These are phyloP conservation scores for Lepidium aucheri DNA, from an alignment of 345 rosid genomes.

Conservation along the genomic window DNA sequence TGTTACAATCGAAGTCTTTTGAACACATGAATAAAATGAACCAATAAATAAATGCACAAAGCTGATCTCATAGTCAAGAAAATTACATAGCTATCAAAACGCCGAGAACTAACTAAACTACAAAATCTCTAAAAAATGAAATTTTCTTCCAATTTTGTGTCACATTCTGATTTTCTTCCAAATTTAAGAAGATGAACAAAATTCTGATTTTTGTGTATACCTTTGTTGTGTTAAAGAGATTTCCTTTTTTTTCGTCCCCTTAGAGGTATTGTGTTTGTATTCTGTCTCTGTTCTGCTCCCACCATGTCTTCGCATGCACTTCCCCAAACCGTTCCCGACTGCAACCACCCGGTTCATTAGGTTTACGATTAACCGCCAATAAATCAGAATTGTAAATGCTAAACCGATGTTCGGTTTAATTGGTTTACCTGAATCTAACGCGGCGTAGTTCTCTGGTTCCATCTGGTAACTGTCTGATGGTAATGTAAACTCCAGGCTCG, in stretches of 20 bases:
- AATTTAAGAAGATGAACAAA: slow-evolving; percentile 9
- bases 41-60: slow-evolving; percentile 6
- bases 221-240: slow-evolving; percentile 16
- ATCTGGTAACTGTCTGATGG: slow-evolving; percentile 82
- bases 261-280: slow-evolving; percentile 94
- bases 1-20: neutral
- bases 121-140: slow-evolving; percentile 4
- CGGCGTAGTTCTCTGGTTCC: slow-evolving; percentile 96
- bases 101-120: slow-evolving; percentile 15
- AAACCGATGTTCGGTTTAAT: neutral
- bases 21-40: neutral
- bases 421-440: slow-evolving; percentile 83
- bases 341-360: slow-evolving; percentile 21
- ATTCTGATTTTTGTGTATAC: slow-evolving; percentile 15
- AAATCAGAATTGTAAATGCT: neutral
- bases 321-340: slow-evolving; percentile 94
- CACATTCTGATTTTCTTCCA: slow-evolving; percentile 1
- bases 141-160: neutral
- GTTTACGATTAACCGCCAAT: neutral
- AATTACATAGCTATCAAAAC: slow-evolving; percentile 16
- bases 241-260: neutral
- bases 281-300: slow-evolving; percentile 97
- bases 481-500: slow-evolving; percentile 92
- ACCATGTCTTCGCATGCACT: slow-evolving; percentile 88
- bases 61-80: slow-evolving; percentile 7